These are phyloP conservation scores for Darksidea phi DNA, from an alignment of 495 filamentous ascomycete genomes.

Conservation along the genomic window DNA sequence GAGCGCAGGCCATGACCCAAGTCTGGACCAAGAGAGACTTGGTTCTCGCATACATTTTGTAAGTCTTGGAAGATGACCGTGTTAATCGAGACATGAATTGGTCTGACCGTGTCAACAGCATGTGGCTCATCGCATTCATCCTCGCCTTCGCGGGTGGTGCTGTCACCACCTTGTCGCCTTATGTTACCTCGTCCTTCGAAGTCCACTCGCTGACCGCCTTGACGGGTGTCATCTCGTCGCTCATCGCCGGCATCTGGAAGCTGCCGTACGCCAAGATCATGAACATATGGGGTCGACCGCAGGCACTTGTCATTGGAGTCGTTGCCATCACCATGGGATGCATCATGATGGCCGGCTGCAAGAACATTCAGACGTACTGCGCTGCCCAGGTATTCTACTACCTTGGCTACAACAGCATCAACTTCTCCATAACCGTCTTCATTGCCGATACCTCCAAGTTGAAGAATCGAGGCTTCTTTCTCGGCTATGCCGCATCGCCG, in stretches of 20 bases:
- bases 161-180: conserved; percentile 29
- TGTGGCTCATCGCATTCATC: conserved; percentile 52
- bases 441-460: conserved; percentile 37
- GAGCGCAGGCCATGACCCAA: conserved; percentile 49
- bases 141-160: conserved; percentile 45
- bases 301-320: conserved; percentile 51
- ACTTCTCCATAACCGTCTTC: conserved; percentile 30
- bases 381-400: conserved; percentile 56
- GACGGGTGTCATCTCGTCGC: conserved; percentile 45
- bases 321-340: conserved; percentile 45
- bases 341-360: conserved; percentile 52
- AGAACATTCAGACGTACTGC: conserved; percentile 49
- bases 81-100: background rate
- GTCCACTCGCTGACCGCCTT: conserved; percentile 39
- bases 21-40: conserved; percentile 47
- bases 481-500: conserved; percentile 29
- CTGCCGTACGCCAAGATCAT: conserved; percentile 64
- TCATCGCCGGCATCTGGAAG: conserved; percentile 63
- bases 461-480: conserved; percentile 32
- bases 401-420: conserved; percentile 43
- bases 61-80: background rate
- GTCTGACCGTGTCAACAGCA: conserved; percentile 38
- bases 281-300: conserved; percentile 61
- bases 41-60: conserved; percentile 47
- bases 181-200: conserved; percentile 38